phyloP scores from a whole-genome alignment of 257 asterid species.

The Eucommia ulmoides region DNA sequence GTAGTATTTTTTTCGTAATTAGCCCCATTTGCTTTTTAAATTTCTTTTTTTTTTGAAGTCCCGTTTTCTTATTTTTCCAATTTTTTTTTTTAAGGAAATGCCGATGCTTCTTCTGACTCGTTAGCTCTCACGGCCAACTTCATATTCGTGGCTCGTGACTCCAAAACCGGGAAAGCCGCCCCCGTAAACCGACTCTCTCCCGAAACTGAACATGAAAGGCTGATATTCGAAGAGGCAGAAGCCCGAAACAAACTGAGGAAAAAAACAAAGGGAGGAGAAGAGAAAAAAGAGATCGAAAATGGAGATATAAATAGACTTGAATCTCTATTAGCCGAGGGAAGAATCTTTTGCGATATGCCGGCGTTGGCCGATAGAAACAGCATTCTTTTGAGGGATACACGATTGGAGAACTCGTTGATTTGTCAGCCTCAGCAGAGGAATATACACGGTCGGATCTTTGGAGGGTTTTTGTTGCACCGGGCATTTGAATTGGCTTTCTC shows the following conservation, averaged over 20 bases:
- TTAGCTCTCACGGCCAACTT: conserved; percentile 78
- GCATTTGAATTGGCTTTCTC: conserved; percentile 89
- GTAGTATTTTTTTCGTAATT: too few species aligned
- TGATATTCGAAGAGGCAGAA: conserved; percentile 70
- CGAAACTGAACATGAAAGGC: conserved; percentile 60
- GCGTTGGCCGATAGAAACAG: conserved; percentile 87
- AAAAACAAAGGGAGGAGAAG: conserved; percentile 40
- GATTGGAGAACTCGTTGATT: conserved; percentile 81
- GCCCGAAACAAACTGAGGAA: conserved; percentile 55
- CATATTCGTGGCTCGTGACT: conserved; percentile 97
- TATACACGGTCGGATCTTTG: conserved; percentile 93
- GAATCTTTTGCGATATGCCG: conserved; percentile 96
- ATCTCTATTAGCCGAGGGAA: conserved; percentile 63
- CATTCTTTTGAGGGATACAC: conserved; percentile 85
- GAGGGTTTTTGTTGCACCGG: conserved; percentile 88
- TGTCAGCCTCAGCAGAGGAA: conserved; percentile 99
- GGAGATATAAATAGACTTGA: conserved; percentile 47
- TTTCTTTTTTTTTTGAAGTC: too few species aligned
- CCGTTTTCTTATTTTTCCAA: too few species aligned
- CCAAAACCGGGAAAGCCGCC: conserved; percentile 78
- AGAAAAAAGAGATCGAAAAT: conserved; percentile 37
- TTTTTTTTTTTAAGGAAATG: conserved; percentile 27
- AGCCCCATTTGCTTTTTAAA: too few species aligned
- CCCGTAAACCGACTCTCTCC: conserved; percentile 60
- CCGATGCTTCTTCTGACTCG: conserved; percentile 36